Base-by-base conservation (phyloP, 805 yeast species). In the Candida rishiriensis region DNA sequence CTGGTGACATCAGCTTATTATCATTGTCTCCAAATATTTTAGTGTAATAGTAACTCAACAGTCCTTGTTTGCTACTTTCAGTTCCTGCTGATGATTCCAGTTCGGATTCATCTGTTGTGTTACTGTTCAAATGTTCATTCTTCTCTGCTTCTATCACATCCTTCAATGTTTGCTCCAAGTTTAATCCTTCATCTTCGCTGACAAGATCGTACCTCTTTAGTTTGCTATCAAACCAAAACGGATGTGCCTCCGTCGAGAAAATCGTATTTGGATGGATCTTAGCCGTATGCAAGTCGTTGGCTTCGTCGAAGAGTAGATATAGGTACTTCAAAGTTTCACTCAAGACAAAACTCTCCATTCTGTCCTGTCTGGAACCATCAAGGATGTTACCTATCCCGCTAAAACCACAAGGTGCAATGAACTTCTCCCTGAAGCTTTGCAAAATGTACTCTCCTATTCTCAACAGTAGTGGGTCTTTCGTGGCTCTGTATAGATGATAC, bases 181-280 rank as follows among this genome's bases (percentile, higher is more conserved):
- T 21, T 21, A 21, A 21, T 7, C 7, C 11, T 15, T 51, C 51
- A 46, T 69, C 63, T 26, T 61, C 54, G 15, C 53, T 40, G 21
- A 28, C 61, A 8, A 55, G 36, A 39, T 53, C 43, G 29, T 55
- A 53, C 15, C 41, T 36, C 36, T 49, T 48, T 16, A 71, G 44
- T 5, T 61, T 51, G 5, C 63, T 50, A 38, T 77, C 77, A 42
- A 75, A 70, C 95, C 96, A 88, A 49, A 89, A 61, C 3, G 96
- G 96, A 62, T 90, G 98, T 0, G 90, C 97, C 56, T 90, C 98
- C 0, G 98, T 90, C 11, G 91, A 78, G 62, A 89, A 85, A 38
- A 84, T 64, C 4, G 61, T 48, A 36, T 62, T 64, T 9, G 61
- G 49, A 36, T 60, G 64, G 29, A 63, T 63, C 2, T 42, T 53